Evolutionary conservation across 2,329 filamentous ascomycete genomes (phyloP).

Genomic region (Ophiostoma sp.): DNA sequence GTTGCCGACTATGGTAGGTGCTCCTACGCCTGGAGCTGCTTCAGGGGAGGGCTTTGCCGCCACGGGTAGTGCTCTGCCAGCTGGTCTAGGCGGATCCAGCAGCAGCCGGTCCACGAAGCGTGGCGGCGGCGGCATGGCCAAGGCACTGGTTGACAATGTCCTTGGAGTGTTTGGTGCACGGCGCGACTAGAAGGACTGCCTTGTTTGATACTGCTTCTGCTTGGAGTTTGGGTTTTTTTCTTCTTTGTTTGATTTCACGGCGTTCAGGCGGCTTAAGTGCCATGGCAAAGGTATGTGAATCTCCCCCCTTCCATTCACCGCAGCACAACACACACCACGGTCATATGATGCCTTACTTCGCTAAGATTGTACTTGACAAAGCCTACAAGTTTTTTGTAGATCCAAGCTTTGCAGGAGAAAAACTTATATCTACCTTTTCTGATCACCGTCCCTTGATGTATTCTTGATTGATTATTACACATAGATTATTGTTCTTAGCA

Average conservation of each 20-base stretch:
- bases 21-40: neutral
- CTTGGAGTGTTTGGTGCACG: slow-evolving; percentile 45
- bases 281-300: slow-evolving; percentile 5
- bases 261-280: neutral
- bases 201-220: neutral
- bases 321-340: slow-evolving; percentile 9
- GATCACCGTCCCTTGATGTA: neutral
- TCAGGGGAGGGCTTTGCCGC: neutral
- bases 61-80: slow-evolving; percentile 46
- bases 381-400: slow-evolving; percentile 18
- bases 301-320: neutral
- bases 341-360: slow-evolving; percentile 28
- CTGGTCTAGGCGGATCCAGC: slow-evolving; percentile 42
- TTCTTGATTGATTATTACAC: slow-evolving; percentile 5
- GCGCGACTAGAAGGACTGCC: neutral
- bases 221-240: neutral
- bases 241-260: neutral
- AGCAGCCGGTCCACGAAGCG: slow-evolving; percentile 32
- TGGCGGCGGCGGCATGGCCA: slow-evolving; percentile 59
- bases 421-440: slow-evolving; percentile 24
- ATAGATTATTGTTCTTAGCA: neutral
- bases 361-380: slow-evolving; percentile 30
- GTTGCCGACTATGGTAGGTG: slow-evolving; percentile 78
- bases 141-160: slow-evolving; percentile 57
- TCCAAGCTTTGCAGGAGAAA: slow-evolving; percentile 25